Evolutionary conservation across 306 rosid genomes (phyloP).

Genomic region (Chamaecrista fasciculata): DNA sequence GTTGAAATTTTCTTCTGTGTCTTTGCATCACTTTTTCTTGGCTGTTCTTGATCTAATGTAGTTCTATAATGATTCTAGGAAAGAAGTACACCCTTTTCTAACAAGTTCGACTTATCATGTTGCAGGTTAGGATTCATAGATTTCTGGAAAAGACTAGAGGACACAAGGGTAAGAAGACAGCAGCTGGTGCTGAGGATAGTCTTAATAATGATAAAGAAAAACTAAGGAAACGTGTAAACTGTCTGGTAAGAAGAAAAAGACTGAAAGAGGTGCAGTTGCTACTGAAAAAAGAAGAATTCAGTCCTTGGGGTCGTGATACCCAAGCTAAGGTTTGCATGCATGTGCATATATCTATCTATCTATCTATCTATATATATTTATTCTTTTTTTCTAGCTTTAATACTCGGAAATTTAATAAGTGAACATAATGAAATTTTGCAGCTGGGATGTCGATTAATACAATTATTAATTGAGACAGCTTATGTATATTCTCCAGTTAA

Average conservation of each 20-base stretch:
- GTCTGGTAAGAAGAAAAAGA: conserved; percentile 58
- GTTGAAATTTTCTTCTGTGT: not conserved
- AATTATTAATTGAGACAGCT: conserved; percentile 76
- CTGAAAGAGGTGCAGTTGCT: conserved; percentile 60
- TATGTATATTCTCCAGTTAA: conserved; percentile 64
- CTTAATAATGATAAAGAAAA: conserved; percentile 54
- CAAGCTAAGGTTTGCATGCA: conserved; percentile 69
- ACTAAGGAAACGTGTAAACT: conserved; percentile 58
- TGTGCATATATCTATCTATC: not conserved
- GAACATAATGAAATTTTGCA: conserved; percentile 45
- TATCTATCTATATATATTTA: no score
- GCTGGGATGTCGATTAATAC: conserved; percentile 80
- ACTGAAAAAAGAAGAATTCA: conserved; percentile 59
- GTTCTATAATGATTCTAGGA: not conserved
- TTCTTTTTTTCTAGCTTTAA: not conserved
- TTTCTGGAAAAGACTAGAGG: conserved; percentile 60
- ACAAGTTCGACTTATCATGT: not conserved
- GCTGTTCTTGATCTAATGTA: not conserved
- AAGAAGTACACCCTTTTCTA: not conserved
- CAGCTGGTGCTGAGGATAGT: conserved; percentile 42
- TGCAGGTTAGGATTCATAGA: conserved; percentile 69
- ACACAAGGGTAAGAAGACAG: conserved; percentile 35
- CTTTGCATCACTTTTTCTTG: not conserved
- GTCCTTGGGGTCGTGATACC: conserved; percentile 69
- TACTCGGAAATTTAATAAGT: conserved; percentile 12